A percentile compares a stretch with the other conserved stretches of the same genome.
These are phyloP conservation scores for Candida awuae DNA, from an alignment of 805 yeast species.

Conservation along the genomic window DNA sequence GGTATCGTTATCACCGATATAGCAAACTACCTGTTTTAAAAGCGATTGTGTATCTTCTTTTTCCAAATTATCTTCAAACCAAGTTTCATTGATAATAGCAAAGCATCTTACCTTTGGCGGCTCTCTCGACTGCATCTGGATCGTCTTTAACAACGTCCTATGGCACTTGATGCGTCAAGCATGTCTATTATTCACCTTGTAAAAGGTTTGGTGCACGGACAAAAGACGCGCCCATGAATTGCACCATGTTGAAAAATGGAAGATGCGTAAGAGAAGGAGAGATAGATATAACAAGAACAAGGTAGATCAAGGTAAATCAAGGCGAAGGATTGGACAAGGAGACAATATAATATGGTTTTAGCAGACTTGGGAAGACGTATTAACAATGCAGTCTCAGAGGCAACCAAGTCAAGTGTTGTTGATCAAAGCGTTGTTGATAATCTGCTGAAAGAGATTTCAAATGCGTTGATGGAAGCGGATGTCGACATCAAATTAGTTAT, in stretches of 20 bases:
- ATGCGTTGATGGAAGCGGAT: constrained; percentile 88
- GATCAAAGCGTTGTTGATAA: constrained; percentile 49
- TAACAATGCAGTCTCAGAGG: constrained; percentile 62
- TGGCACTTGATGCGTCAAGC: too few species aligned
- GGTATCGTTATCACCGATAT: constrained; percentile 1
- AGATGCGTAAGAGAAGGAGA: too few species aligned
- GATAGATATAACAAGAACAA: too few species aligned
- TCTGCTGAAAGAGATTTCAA: constrained; percentile 81
- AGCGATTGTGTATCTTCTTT: constrained; percentile 20
- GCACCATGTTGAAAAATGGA: not conserved
- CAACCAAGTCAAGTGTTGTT: constrained; percentile 52
- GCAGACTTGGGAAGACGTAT: constrained; percentile 75
- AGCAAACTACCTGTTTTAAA: constrained; percentile 20
- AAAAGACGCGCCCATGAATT: not conserved
- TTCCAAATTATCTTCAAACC: constrained; percentile 9
- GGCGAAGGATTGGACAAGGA: not conserved
- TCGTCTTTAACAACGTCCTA: too few species aligned
- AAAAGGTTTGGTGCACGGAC: not conserved
- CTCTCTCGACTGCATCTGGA: not conserved
- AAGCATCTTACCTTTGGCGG: constrained; percentile 15
- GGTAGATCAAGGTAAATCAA: not conserved
- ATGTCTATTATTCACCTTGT: too few species aligned
- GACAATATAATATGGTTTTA: constrained; percentile 46
- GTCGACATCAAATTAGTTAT: constrained; percentile 84
- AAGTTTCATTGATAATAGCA: constrained; percentile 18